A percentile compares a stretch with the other conserved stretches of the same genome.
Evolutionary conservation across 2,329 filamentous ascomycete species (phyloP).

Genomic region (Ciborinia camelliae): DNA sequence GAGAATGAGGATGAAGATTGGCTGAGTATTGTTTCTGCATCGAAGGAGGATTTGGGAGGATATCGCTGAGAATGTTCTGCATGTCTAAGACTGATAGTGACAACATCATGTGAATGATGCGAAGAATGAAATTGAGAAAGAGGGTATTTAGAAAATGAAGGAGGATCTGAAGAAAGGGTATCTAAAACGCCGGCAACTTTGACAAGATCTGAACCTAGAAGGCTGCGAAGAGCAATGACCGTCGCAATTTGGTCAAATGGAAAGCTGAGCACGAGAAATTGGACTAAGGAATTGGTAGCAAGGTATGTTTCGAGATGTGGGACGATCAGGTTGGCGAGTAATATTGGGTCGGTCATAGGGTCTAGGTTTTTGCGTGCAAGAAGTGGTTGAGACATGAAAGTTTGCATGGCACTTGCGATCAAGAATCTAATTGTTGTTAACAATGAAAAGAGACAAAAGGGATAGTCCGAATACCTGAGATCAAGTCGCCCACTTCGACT

Average conservation of each 20-base stretch:
- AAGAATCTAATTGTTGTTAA: conserved; percentile 47
- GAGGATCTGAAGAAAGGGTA: conserved; percentile 31
- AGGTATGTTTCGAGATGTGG: conserved; percentile 60
- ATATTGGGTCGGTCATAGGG: conserved; percentile 51
- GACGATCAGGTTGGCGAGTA: conserved; percentile 56
- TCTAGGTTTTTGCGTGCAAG: conserved; percentile 49
- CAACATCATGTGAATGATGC: conserved; percentile 22
- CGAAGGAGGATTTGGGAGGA: conserved; percentile 1
- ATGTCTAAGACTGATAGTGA: background rate
- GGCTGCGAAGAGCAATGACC: conserved; percentile 54
- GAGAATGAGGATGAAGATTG: conserved; percentile 35
- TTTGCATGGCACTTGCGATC: conserved; percentile 58
- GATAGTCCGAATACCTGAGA: conserved; percentile 46
- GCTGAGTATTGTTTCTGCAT: background rate
- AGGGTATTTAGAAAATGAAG: conserved; percentile 23
- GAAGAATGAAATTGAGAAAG: conserved; percentile 22
- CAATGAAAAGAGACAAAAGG: conserved; percentile 8
- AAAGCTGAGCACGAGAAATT: conserved; percentile 58
- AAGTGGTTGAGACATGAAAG: conserved; percentile 49
- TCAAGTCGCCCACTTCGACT: conserved; percentile 56
- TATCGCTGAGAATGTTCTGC: background rate
- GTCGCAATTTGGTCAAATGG: conserved; percentile 54
- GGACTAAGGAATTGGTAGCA: conserved; percentile 49
- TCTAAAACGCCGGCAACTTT: conserved; percentile 56
- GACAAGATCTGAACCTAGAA: conserved; percentile 54